phyloP scores from a whole-genome alignment of 176 grass and related monocot genomes.

The Puccinellia tenuiflora region DNA sequence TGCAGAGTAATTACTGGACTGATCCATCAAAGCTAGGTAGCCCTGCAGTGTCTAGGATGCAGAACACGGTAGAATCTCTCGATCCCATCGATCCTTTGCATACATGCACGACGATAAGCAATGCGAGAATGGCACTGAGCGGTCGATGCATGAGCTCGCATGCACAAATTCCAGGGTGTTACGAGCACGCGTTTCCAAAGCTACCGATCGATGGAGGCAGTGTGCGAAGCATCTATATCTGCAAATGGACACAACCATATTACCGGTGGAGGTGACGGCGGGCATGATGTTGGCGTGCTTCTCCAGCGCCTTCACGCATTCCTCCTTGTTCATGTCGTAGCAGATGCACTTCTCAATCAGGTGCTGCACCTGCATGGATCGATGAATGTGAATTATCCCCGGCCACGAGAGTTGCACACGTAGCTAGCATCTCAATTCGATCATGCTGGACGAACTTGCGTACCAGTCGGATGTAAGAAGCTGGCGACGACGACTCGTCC shows the following conservation, averaged over 20 bases:
- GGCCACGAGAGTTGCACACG: background rate
- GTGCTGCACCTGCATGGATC: slow-evolving; percentile 53
- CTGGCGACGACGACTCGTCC: slow-evolving; percentile 36
- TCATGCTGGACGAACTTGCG: background rate
- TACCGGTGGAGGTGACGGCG: slow-evolving; percentile 69
- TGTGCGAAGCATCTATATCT: background rate
- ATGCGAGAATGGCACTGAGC: background rate
- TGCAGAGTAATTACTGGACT: background rate
- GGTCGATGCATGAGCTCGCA: background rate
- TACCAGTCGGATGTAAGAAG: slow-evolving; percentile 74
- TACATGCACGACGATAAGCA: background rate
- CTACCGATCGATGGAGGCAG: background rate
- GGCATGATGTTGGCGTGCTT: slow-evolving; percentile 65
- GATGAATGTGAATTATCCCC: background rate
- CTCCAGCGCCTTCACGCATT: slow-evolving; percentile 59
- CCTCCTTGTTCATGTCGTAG: slow-evolving; percentile 62
- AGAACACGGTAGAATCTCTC: background rate
- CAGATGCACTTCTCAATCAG: slow-evolving; percentile 83
- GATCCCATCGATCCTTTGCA: background rate
- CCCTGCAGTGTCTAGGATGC: background rate
- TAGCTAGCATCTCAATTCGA: background rate
- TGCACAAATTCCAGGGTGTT: too few species aligned
- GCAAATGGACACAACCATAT: background rate
- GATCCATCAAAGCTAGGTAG: background rate
- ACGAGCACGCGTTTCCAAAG: background rate